Percentiles rank a stretch among this genome's conserved stretches.
These are phyloP conservation scores for Beta macrorhiza DNA, from an alignment of 179 eudicot genomes.

Conservation along the genomic window DNA sequence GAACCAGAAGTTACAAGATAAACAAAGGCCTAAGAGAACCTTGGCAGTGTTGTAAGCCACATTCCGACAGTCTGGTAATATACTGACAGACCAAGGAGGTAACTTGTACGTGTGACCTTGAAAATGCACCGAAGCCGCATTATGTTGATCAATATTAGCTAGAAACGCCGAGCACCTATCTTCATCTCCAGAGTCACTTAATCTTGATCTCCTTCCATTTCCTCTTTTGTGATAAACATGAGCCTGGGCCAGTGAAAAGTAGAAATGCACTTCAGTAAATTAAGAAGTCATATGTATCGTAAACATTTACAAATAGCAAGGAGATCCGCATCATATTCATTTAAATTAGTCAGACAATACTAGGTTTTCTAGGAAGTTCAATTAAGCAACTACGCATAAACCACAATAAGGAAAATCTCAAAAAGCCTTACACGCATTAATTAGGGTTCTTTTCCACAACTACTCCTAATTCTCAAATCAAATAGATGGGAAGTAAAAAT, in stretches of 20 bases:
- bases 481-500: not conserved
- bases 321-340: not conserved
- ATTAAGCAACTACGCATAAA: not conserved
- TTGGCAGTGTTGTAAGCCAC: slow-evolving; percentile 82
- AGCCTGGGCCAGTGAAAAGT: slow-evolving; percentile 45
- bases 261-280: not conserved
- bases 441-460: not conserved
- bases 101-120: slow-evolving; percentile 57
- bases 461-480: not conserved
- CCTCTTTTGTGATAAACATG: slow-evolving; percentile 52
- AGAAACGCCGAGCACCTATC: slow-evolving; percentile 75
- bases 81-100: slow-evolving; percentile 98
- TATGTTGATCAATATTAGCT: slow-evolving; percentile 87
- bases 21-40: slow-evolving; percentile 41
- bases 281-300: not conserved
- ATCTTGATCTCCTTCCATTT: slow-evolving; percentile 18
- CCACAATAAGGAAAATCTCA: not conserved
- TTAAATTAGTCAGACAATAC: too few relatives aligned
- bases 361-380: too few relatives aligned
- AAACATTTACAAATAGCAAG: not conserved
- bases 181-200: slow-evolving; percentile 26
- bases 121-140: slow-evolving; percentile 57
- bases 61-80: slow-evolving; percentile 54
- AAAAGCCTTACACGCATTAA: not conserved
- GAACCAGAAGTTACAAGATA: slow-evolving; percentile 11